Evolutionary conservation across 768 basidiomycete species (phyloP).

Genomic region (Rhodotorula diobovata): DNA sequence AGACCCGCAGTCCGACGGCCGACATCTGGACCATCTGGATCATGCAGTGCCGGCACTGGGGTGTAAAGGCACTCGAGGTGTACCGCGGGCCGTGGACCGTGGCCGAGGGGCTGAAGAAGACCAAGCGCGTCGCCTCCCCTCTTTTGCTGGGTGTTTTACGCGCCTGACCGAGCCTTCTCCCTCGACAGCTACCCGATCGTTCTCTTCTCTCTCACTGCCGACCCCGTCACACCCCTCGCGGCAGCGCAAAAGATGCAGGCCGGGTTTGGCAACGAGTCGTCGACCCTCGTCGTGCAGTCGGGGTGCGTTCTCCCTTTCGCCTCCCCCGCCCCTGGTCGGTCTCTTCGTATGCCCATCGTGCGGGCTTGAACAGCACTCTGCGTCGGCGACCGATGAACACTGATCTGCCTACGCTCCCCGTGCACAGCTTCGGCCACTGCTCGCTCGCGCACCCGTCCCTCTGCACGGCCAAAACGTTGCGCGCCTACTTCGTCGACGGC

Average conservation of each 20-base stretch:
- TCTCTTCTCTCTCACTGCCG: constrained; percentile 35
- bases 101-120: constrained; percentile 34
- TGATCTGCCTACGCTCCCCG: too few relatives aligned
- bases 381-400: too few relatives aligned
- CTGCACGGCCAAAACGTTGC: constrained; percentile 31
- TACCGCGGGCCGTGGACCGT: constrained; percentile 35
- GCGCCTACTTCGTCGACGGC: constrained; percentile 37
- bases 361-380: too few relatives aligned
- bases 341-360: too few relatives aligned
- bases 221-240: constrained; percentile 39
- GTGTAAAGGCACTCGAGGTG: constrained; percentile 15
- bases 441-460: constrained; percentile 35
- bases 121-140: constrained; percentile 11
- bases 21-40: constrained; percentile 37
- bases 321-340: too few relatives aligned
- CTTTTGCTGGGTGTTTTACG: too few relatives aligned
- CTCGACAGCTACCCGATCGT: constrained; percentile 19
- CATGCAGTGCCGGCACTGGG: constrained; percentile 28
- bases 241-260: constrained; percentile 26
- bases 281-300: constrained; percentile 32
- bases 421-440: constrained; percentile 34
- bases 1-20: constrained; percentile 15
- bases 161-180: neutral
- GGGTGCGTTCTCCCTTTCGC: constrained; percentile 7
- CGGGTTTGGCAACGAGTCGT: constrained; percentile 28